Conservation (phyloP, 768 basidiomycete species). For the Pleurotus pulmonarius region DNA sequence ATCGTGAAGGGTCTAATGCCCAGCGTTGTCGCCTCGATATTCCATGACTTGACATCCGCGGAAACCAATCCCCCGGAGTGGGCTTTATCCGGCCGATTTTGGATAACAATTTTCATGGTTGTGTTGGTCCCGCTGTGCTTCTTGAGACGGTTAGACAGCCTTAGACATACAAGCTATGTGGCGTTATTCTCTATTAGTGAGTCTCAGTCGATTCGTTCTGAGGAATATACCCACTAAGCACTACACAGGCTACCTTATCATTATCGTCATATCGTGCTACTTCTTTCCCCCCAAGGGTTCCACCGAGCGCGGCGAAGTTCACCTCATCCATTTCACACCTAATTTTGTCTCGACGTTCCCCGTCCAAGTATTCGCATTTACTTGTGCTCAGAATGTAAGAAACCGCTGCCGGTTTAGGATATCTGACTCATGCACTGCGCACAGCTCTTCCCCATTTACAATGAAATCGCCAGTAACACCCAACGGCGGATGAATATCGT, state of each 20-base stretch:
- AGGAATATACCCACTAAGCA: slow-evolving; percentile 2
- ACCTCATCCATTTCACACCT: slow-evolving; percentile 70
- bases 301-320: slow-evolving; percentile 61
- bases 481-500: slow-evolving; percentile 86
- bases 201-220: slow-evolving; percentile 21
- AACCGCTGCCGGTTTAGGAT: neutral
- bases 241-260: slow-evolving; percentile 63
- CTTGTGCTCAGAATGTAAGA: slow-evolving; percentile 88
- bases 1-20: slow-evolving; percentile 94
- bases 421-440: neutral
- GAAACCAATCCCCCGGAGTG: slow-evolving; percentile 67
- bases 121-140: slow-evolving; percentile 80
- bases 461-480: slow-evolving; percentile 80
- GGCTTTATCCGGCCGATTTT: slow-evolving; percentile 73
- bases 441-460: slow-evolving; percentile 91
- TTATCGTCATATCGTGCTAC: slow-evolving; percentile 79
- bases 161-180: slow-evolving; percentile 89
- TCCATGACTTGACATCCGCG: slow-evolving; percentile 69
- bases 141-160: slow-evolving; percentile 76
- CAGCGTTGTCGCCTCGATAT: slow-evolving; percentile 79
- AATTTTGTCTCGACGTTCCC: slow-evolving; percentile 84
- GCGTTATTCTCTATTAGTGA: slow-evolving; percentile 86
- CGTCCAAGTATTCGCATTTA: slow-evolving; percentile 90
- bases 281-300: slow-evolving; percentile 69
- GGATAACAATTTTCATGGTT: slow-evolving; percentile 78